phyloP scores from a whole-genome alignment of 257 asterid species.

The Parsonsia alboflavescens region DNA sequence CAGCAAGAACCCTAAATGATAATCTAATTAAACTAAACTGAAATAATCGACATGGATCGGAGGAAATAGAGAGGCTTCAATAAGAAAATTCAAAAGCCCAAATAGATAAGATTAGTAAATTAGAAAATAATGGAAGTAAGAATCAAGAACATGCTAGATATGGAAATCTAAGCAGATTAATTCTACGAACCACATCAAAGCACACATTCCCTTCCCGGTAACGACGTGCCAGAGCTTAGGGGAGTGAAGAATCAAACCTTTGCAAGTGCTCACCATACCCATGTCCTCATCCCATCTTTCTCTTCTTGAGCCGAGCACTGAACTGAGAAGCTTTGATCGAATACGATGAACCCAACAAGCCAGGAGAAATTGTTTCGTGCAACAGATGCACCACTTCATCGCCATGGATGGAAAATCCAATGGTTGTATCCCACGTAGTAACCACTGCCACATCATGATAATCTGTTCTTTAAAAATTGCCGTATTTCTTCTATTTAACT shows the following conservation, averaged over 20 bases:
- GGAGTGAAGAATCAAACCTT: conserved; percentile 66
- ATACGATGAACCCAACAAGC: too few relatives aligned
- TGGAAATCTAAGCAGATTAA: neutral
- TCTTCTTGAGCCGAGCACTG: neutral
- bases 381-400: too few relatives aligned
- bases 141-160: neutral
- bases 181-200: conserved; percentile 70
- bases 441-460: too few relatives aligned
- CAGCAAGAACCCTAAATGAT: neutral
- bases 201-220: conserved; percentile 92
- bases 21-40: neutral
- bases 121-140: neutral
- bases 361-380: too few relatives aligned
- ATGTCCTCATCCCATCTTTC: conserved; percentile 56
- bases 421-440: too few relatives aligned
- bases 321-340: neutral
- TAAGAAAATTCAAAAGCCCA: neutral
- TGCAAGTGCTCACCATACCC: conserved; percentile 63
- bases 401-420: too few relatives aligned
- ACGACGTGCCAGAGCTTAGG: conserved; percentile 90
- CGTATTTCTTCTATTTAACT: too few relatives aligned
- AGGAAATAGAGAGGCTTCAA: neutral
- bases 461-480: too few relatives aligned
- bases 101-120: neutral
- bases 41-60: neutral